A percentile compares a stretch with the other conserved stretches of the same genome.
phyloP scores from a whole-genome alignment of 176 grass and related monocot species.

The Olyra latifolia region DNA sequence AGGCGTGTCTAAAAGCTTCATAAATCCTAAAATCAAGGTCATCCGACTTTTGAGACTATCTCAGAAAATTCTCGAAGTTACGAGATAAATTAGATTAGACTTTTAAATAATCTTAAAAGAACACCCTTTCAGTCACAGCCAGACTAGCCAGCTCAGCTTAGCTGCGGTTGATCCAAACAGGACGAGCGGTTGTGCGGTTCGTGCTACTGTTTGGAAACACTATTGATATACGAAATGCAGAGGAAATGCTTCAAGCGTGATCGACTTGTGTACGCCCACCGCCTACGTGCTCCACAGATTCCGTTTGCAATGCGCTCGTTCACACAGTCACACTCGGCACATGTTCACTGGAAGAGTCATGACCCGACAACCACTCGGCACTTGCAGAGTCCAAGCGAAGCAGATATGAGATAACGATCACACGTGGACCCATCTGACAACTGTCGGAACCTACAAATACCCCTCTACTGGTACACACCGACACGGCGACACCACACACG shows the following conservation, averaged over 20 bases:
- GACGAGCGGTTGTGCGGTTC: too few species aligned
- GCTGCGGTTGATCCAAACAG: too few species aligned
- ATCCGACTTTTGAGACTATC: too few species aligned
- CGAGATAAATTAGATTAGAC: too few species aligned
- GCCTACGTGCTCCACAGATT: constrained; percentile 38
- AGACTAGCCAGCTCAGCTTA: too few species aligned
- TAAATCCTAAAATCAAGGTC: too few species aligned
- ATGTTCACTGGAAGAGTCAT: neutral
- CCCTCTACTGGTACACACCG: neutral
- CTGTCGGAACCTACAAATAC: constrained; percentile 32
- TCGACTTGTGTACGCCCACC: neutral
- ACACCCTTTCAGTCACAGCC: too few species aligned
- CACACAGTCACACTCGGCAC: constrained; percentile 46
- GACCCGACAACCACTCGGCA: constrained; percentile 24
- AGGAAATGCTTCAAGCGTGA: neutral
- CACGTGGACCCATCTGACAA: neutral
- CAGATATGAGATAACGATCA: neutral
- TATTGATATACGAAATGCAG: neutral
- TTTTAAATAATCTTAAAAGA: too few species aligned
- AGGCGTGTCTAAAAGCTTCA: too few species aligned
- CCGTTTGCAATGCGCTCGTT: constrained; percentile 25
- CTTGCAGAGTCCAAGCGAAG: neutral
- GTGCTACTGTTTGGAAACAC: too few species aligned
- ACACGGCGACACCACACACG: neutral
- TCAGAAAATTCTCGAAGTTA: too few species aligned